Conservation (phyloP, 768 basidiomycete genomes). For the Trametes coccinea region DNA sequence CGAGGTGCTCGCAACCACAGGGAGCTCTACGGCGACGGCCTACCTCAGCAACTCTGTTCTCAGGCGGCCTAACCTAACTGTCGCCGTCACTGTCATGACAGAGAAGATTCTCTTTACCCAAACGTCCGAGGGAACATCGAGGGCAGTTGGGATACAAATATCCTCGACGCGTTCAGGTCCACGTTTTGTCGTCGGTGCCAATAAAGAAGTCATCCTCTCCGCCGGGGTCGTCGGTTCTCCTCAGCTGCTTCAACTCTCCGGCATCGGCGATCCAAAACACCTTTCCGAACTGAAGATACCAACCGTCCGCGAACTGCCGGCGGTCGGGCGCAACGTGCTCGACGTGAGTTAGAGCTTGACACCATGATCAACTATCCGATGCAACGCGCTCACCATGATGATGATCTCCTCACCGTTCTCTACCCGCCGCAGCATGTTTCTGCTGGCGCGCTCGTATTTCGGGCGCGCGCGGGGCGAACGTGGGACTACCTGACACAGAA, state of each 20-base stretch:
- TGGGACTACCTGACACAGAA: conserved; percentile 13
- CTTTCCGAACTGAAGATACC: conserved; percentile 22
- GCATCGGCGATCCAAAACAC: conserved; percentile 26
- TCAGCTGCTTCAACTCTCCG: conserved; percentile 31
- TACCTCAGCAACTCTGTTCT: conserved; percentile 28
- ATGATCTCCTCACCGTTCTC: no score
- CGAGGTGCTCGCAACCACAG: conserved; percentile 2
- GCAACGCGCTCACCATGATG: no score
- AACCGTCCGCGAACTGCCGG: conserved; percentile 26
- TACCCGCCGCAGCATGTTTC: conserved; percentile 13
- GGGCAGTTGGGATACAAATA: conserved; percentile 18
- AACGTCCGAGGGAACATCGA: neutral
- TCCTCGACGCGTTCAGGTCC: conserved; percentile 1
- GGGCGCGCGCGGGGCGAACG: conserved; percentile 13
- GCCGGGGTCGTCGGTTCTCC: conserved; percentile 21
- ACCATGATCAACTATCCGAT: no score
- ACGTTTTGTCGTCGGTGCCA: conserved; percentile 14
- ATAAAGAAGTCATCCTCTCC: conserved; percentile 23
- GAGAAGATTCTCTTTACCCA: conserved; percentile 26
- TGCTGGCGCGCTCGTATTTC: conserved; percentile 14
- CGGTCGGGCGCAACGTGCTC: conserved; percentile 29
- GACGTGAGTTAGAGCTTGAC: conserved; percentile 20
- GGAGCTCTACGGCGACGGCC: conserved; percentile 30
- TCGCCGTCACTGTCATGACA: conserved; percentile 19
- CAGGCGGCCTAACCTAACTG: conserved; percentile 28